These are phyloP conservation scores for Alisma plantagoaquatica DNA, from an alignment of 106 monocot genomes.

Conservation along the genomic window DNA sequence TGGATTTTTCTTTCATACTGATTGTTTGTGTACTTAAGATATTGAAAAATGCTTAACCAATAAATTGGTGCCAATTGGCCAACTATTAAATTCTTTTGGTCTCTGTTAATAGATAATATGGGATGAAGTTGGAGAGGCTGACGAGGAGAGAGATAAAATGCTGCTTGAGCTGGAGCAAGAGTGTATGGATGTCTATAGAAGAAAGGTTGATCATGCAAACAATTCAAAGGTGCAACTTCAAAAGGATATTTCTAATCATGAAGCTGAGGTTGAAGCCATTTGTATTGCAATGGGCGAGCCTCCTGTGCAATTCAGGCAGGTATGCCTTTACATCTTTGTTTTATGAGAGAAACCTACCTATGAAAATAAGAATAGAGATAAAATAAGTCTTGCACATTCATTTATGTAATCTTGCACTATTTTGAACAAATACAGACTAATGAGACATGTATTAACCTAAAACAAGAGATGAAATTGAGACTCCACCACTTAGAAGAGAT, in stretches of 20 bases:
- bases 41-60: too few species aligned
- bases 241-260: slow-evolving; percentile 44
- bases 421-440: slow-evolving; percentile 48
- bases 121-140: slow-evolving; percentile 69
- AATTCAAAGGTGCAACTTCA: slow-evolving; percentile 32
- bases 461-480: slow-evolving; percentile 42
- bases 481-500: slow-evolving; percentile 53
- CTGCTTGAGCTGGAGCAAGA: slow-evolving; percentile 59
- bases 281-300: slow-evolving; percentile 44
- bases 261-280: slow-evolving; percentile 47
- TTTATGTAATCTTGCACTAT: background rate
- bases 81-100: too few species aligned
- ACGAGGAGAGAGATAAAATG: slow-evolving; percentile 49
- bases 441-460: slow-evolving; percentile 34
- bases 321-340: background rate
- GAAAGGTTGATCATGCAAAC: slow-evolving; percentile 47
- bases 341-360: background rate
- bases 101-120: slow-evolving; percentile 54
- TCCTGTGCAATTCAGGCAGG: slow-evolving; percentile 37
- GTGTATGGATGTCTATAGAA: slow-evolving; percentile 52
- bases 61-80: too few species aligned
- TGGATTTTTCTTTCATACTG: too few species aligned
- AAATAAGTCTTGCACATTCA: background rate
- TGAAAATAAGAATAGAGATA: background rate
- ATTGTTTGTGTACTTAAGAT: too few species aligned